phyloP scores from a whole-genome alignment of 106 monocot genomes.

The Ottelia alismoides region DNA sequence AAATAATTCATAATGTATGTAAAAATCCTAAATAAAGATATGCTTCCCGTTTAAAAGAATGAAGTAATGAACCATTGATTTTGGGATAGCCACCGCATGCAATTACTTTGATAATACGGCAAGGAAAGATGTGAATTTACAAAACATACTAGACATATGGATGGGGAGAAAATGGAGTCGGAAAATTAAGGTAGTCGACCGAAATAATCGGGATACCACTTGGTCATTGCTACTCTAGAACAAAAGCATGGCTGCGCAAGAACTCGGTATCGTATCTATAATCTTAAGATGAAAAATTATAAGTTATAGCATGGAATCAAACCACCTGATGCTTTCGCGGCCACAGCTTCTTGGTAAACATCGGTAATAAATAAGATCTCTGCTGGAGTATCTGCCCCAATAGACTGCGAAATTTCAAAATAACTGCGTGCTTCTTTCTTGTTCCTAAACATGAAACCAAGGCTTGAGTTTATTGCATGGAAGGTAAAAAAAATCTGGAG shows the following conservation, averaged over 20 bases:
- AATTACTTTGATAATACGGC: too few species aligned
- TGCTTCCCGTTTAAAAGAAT: too few species aligned
- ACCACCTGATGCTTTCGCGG: constrained; percentile 85
- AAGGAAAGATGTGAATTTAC: too few species aligned
- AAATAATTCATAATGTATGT: too few species aligned
- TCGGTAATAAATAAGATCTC: constrained; percentile 93
- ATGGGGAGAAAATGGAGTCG: background rate
- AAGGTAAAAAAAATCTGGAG: too few species aligned
- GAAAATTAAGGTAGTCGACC: background rate
- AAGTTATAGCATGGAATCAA: background rate
- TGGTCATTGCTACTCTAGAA: background rate
- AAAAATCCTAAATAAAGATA: too few species aligned
- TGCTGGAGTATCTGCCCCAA: constrained; percentile 82
- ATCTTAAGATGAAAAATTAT: background rate
- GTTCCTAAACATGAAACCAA: constrained; percentile 60
- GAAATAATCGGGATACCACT: background rate
- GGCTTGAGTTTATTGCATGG: too few species aligned
- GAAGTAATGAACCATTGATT: too few species aligned
- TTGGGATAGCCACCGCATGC: too few species aligned
- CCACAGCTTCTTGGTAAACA: constrained; percentile 91
- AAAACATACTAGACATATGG: background rate
- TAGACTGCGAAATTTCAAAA: constrained; percentile 67
- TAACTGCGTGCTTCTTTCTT: constrained; percentile 87
- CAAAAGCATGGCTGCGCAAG: background rate
- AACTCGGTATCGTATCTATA: background rate